A percentile compares a stretch with the other conserved stretches of the same genome.
phyloP scores from a whole-genome alignment of 768 basidiomycete genomes.

The Hypholoma sublateritium region DNA sequence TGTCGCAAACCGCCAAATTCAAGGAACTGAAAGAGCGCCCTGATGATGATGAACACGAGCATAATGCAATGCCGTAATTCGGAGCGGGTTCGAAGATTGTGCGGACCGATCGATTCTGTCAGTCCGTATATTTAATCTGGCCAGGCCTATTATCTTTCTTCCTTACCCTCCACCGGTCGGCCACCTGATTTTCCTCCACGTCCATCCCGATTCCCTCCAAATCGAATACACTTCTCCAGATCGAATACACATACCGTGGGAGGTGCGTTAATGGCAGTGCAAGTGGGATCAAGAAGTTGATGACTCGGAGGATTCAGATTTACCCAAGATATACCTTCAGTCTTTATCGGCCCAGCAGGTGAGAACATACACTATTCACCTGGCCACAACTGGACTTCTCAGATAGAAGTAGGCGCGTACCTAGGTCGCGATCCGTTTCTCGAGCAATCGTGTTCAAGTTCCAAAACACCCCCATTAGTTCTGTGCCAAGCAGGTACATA shows the following conservation, averaged over 20 bases:
- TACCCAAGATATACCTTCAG: no score
- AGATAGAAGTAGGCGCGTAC: no score
- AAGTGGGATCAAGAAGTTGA: neutral
- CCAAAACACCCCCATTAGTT: neutral
- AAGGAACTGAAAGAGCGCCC: neutral
- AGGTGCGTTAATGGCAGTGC: neutral
- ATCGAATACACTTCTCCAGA: neutral
- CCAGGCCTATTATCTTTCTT: neutral
- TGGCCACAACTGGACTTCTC: no score
- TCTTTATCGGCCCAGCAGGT: neutral
- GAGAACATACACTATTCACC: no score
- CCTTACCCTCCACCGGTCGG: neutral
- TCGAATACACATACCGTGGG: neutral
- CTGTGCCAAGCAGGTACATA: neutral
- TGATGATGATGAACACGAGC: neutral
- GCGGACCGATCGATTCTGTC: slow-evolving; percentile 5
- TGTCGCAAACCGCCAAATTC: neutral
- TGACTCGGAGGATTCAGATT: neutral
- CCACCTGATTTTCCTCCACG: neutral
- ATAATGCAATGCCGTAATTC: slow-evolving; percentile 2
- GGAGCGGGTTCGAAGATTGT: neutral
- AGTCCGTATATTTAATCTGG: slow-evolving; percentile 1
- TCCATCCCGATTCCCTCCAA: neutral
- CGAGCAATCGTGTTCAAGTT: no score
- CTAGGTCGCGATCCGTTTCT: no score